phyloP scores from a whole-genome alignment of 2,329 filamentous ascomycete genomes.

The Aaosphaeria pasadenensis region DNA sequence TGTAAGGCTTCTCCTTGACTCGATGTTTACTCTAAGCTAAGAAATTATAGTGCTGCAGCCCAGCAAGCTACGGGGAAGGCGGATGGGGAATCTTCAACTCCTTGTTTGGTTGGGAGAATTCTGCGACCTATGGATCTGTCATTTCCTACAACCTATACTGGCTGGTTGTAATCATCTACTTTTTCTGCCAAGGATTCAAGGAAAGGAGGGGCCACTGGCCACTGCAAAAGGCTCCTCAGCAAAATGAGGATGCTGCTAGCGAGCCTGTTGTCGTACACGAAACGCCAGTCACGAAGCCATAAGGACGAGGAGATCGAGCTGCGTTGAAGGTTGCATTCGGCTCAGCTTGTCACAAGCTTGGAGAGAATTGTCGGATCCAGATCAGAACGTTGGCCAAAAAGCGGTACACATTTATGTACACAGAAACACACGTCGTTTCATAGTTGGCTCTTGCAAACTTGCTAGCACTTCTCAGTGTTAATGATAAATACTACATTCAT shows the following conservation, averaged over 20 bases:
- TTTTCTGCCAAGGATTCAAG: conserved; percentile 63
- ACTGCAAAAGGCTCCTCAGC: conserved; percentile 31
- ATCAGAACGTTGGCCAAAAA: too few relatives aligned
- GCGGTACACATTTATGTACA: too few relatives aligned
- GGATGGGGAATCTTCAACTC: conserved; percentile 89
- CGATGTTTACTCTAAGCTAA: neutral
- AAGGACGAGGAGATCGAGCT: too few relatives aligned
- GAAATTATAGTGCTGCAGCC: conserved; percentile 66
- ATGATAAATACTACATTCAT: too few relatives aligned
- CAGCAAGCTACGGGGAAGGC: conserved; percentile 64
- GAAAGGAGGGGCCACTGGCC: conserved; percentile 56
- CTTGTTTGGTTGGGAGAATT: conserved; percentile 83
- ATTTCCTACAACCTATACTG: conserved; percentile 91
- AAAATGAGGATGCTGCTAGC: neutral
- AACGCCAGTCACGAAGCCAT: too few relatives aligned
- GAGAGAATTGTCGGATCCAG: too few relatives aligned
- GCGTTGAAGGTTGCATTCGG: too few relatives aligned
- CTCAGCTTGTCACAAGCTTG: too few relatives aligned
- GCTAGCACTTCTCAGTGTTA: too few relatives aligned
- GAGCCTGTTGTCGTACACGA: too few relatives aligned
- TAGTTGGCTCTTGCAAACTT: too few relatives aligned
- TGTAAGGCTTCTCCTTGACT: conserved; percentile 44
- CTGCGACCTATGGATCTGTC: conserved; percentile 82
- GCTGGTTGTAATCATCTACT: conserved; percentile 67
- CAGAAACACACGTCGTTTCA: too few relatives aligned